Conservation (phyloP, 352 stramenopile species). For the Phytophthora hybrid region DNA sequence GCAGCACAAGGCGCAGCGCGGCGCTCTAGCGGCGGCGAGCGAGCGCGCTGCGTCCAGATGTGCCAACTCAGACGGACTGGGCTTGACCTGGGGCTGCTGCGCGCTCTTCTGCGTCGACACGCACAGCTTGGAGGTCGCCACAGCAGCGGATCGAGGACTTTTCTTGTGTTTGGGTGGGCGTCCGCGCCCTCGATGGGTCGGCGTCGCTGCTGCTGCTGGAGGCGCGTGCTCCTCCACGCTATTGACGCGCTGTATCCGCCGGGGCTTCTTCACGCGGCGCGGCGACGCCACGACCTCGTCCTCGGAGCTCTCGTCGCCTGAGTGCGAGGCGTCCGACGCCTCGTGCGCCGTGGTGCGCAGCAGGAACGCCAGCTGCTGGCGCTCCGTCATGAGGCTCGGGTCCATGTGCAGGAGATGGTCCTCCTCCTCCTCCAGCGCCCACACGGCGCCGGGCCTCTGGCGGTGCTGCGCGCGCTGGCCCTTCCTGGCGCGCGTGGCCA, state of each 20-base stretch:
- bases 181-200: conserved; percentile 28
- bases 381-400: conserved; percentile 81
- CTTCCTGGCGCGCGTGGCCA: conserved; percentile 33
- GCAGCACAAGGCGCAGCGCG: conserved; percentile 73
- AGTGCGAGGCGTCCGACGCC: conserved; percentile 40
- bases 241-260: conserved; percentile 9
- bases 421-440: conserved; percentile 30
- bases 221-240: conserved; percentile 8
- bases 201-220: background rate
- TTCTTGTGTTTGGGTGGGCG: conserved; percentile 39
- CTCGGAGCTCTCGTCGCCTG: conserved; percentile 41
- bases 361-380: conserved; percentile 81
- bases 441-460: conserved; percentile 1
- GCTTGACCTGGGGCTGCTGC: conserved; percentile 18
- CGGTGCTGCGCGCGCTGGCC: conserved; percentile 29
- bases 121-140: conserved; percentile 7
- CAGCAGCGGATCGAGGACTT: conserved; percentile 15
- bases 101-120: conserved; percentile 13
- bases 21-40: conserved; percentile 40
- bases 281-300: conserved; percentile 26
- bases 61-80: conserved; percentile 55
- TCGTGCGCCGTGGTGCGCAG: conserved; percentile 72
- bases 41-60: conserved; percentile 41
- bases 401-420: conserved; percentile 47
- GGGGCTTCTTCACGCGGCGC: conserved; percentile 27